Evolutionary conservation across 1,284 basidiomycete species (phyloP).

Genomic region (Puccinia coronata): DNA sequence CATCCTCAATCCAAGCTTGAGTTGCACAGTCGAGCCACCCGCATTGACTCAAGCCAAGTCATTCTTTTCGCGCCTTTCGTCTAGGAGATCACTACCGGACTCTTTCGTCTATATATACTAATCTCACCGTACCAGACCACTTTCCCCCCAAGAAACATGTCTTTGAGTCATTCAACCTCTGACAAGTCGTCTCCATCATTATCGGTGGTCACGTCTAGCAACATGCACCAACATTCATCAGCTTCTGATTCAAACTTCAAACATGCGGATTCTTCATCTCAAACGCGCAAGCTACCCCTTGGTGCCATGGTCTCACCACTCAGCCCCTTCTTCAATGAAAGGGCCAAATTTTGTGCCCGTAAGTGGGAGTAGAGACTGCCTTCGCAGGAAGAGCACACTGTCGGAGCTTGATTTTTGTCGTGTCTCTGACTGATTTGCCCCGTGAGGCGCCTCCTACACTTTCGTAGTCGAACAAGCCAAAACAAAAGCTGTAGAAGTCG

Average conservation of each 20-base stretch:
- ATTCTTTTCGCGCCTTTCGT: constrained; percentile 1
- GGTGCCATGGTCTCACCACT: constrained; percentile 23
- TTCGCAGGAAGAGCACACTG: not conserved
- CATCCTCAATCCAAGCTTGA: not conserved
- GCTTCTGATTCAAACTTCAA: not conserved
- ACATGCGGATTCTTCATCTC: not conserved
- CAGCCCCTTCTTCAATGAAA: constrained; percentile 24
- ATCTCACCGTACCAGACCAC: not conserved
- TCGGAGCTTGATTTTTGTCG: not conserved
- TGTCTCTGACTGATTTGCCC: not conserved
- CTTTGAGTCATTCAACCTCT: no score
- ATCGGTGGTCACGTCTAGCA: constrained; percentile 5
- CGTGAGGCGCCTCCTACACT: not conserved
- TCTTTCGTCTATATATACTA: not conserved
- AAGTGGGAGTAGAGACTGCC: not conserved
- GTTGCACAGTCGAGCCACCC: constrained; percentile 15
- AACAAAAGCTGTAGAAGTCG: not conserved
- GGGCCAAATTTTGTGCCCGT: constrained; percentile 17
- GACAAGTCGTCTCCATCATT: no score
- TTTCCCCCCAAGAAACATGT: not conserved
- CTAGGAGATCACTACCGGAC: not conserved
- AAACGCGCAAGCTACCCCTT: not conserved
- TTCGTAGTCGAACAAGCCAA: constrained; percentile 13
- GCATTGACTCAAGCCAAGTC: constrained; percentile 11
- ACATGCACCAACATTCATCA: not conserved